These are phyloP conservation scores for Suillus subalutaceus DNA, from an alignment of 768 basidiomycete species.

Conservation along the genomic window DNA sequence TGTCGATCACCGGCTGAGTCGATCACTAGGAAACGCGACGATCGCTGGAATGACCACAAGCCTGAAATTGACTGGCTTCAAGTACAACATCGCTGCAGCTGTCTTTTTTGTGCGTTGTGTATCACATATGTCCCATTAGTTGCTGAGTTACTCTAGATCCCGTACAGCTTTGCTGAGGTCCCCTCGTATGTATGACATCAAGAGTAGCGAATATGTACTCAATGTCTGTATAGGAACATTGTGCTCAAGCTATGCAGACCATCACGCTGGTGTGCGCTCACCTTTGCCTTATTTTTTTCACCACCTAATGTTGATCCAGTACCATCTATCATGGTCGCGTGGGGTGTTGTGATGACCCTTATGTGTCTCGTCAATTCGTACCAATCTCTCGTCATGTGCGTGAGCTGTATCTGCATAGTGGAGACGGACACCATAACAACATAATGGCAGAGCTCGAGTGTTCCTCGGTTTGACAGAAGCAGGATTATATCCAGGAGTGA, in stretches of 20 bases:
- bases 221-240: constrained; percentile 36
- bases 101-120: constrained; percentile 38
- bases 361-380: constrained; percentile 42
- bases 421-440: background rate
- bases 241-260: constrained; percentile 38
- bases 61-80: constrained; percentile 36
- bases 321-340: constrained; percentile 40
- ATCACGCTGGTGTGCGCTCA: constrained; percentile 39
- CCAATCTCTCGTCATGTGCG: constrained; percentile 35
- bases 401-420: background rate
- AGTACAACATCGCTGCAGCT: constrained; percentile 41
- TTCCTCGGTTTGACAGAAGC: constrained; percentile 53
- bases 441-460: constrained; percentile 35
- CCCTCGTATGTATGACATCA: constrained; percentile 36
- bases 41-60: constrained; percentile 48
- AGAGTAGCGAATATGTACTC: background rate
- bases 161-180: constrained; percentile 41
- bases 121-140: background rate
- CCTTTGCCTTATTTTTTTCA: constrained; percentile 1
- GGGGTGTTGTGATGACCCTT: constrained; percentile 42
- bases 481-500: constrained; percentile 45
- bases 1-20: background rate
- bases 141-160: constrained; percentile 25
- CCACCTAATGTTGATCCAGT: constrained; percentile 33
- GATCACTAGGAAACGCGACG: constrained; percentile 39